Base-by-base conservation (phyloP, 169 alveolate genomes). In the Sarcocystis neurona region DNA sequence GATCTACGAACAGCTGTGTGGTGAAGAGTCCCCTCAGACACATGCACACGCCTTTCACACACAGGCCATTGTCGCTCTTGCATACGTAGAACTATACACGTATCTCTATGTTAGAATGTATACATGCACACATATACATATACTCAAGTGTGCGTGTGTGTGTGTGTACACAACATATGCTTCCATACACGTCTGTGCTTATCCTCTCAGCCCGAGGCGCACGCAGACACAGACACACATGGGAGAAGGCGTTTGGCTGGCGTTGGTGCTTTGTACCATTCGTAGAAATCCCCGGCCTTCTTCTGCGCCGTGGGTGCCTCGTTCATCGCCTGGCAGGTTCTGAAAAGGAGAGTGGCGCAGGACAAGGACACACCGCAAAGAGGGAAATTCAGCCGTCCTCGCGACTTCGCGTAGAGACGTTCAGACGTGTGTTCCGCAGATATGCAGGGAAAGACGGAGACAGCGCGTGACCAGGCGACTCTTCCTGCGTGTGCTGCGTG, bases 291-390 rank as follows among this genome's bases (percentile, higher is more conserved):
- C 39, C 41, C 82, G 56, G 82, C 58, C 27, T 37, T 39, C 3
- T 4, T 47, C 0, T 56, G 58, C 34, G 20, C 53, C 30, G 58
- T 32, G 0, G 58, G 58, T 3, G 82, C 82, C 23, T 72, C 82
- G 53, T 72, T 72, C 82, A 72, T 43, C 82, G 82, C 82, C 1
- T 32, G 47, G 46, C 82, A 53, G 39, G 82, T 72, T 15, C 82
- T 72, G 82, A 5, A 20, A n/a, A n/a, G n/a, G n/a, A n/a, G n/a
- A n/a, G n/a, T n/a, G n/a, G n/a, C n/a, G n/a, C n/a, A n/a, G n/a
- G n/a, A n/a, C 47, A 46, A 34, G 44, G 18, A 5, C 50, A 30
- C 12, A 68, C 79, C n/a, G 37, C 10, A 23, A 68, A 30, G 4
- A 39, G 47, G 48, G 34, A 68, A 18, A 68, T 1, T 10, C 60